Evolutionary conservation across 2,329 filamentous ascomycete genomes (phyloP), one percentile per base, ranked within the genome.

Genomic region (Trichophyton rubrum): DNA sequence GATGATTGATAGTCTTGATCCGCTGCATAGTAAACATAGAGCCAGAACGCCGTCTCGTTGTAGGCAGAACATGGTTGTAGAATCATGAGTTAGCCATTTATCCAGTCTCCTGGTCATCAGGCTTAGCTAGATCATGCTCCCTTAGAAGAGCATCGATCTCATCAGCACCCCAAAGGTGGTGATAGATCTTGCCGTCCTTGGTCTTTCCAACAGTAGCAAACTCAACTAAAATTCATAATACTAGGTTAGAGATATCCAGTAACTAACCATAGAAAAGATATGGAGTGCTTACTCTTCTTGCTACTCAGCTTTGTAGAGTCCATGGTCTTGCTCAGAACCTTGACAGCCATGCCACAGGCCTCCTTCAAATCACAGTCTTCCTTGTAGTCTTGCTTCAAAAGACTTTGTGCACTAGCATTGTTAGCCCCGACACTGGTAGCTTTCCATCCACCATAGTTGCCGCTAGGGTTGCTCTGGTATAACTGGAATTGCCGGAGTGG

Each of bases 251-350:
- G 49, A 22, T n/a, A 20, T 43, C 17, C 11, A 20, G 43, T 7
- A 20, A 20, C 15, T 1, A 5, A 4, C 3, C n/a, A 1, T 33
- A n/a, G 15, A 17, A 40, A 13, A 9, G 3, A 24, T 41, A 43
- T 43, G 3, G 13, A 20, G 15, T 3, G 80, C 89, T 75, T 78
- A 96, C 91, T 96, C 84, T 99, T 99, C 82, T 99, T 93, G 72
- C 90, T 96, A 80, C 90, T 96, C 72, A 99, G 78, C 82, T 96
- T 99, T 60, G 92, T 97, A 60, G 91, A 96, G 75, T 99, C 93
- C 95, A 99, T 99, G 4, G 93, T 99, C 85, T 99, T 99, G 83
- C 93, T 97, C 66, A 99, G 78, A 65, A 99, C 93, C 83, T 99
- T 99, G 74, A 99, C 93, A 9, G 93, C 93, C 82, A 96, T 87